These are phyloP conservation scores for Bjerkandera adusta DNA, from an alignment of 1,284 basidiomycete genomes.

Conservation along the genomic window DNA sequence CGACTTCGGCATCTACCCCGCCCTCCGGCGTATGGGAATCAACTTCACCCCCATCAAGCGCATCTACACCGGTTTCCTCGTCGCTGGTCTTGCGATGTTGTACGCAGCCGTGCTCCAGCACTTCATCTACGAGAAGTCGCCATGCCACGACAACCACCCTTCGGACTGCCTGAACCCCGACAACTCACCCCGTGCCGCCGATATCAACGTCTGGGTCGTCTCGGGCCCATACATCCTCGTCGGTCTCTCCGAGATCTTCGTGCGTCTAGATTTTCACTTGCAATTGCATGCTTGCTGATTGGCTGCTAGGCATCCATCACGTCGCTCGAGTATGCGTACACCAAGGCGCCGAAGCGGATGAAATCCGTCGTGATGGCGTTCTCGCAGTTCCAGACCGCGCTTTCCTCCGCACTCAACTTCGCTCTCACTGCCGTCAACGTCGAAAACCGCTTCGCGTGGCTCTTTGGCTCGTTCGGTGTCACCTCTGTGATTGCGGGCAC, in stretches of 20 bases:
- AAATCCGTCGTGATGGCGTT: conserved; percentile 53
- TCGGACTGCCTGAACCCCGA: conserved; percentile 36
- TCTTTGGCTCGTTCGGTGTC: conserved; percentile 44
- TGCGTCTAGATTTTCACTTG: conserved; percentile 1
- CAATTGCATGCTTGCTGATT: neutral
- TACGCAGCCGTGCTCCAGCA: conserved; percentile 55
- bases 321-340: conserved; percentile 61
- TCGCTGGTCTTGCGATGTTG: conserved; percentile 57
- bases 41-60: conserved; percentile 61
- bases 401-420: conserved; percentile 46
- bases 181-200: conserved; percentile 31
- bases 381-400: conserved; percentile 52
- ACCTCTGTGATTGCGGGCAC: conserved; percentile 48
- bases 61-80: conserved; percentile 64
- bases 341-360: conserved; percentile 59
- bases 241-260: conserved; percentile 52
- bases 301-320: conserved; percentile 50
- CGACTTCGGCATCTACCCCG: conserved; percentile 54
- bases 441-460: conserved; percentile 40
- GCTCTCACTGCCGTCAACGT: conserved; percentile 41
- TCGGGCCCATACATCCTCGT: conserved; percentile 48
- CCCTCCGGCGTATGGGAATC: conserved; percentile 47
- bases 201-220: conserved; percentile 53
- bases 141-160: conserved; percentile 42
- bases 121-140: conserved; percentile 46